Base-by-base conservation (phyloP, 805 yeast genomes). In the Schwanniomyces vanrijiae region DNA sequence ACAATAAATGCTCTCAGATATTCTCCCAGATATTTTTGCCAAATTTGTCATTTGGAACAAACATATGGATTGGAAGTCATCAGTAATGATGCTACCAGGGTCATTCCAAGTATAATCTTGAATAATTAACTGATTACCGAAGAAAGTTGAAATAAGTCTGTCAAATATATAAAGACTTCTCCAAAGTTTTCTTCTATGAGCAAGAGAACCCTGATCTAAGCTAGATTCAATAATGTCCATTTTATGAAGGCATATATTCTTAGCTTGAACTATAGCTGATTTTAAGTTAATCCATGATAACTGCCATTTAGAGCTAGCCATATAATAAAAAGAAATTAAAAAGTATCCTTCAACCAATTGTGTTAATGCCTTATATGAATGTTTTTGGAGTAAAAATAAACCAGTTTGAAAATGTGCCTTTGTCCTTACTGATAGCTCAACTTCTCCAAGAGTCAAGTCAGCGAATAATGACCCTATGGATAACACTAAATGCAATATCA, bases 241-340 rank as follows among this genome's bases (percentile, higher is more conserved):
- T 42, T 76, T 55, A 51, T 73, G 71, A 31, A 74, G 50, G 0
- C 80, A 79, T 43, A 75, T 55, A 0, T 75, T 54, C 21, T 69
- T 74, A 0, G 77, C 77, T 51, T 66, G 61, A 20, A 73, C 57
- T n/a, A 76, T 71, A 1, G 77, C 73, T 18, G 54, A 49, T 8
- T 78, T 77, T 19, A 76, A 52, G 50, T 65, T 66, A 10, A 74
- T 60, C 80, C 80, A 76, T 5, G 79, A 72, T 0, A 73, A 59
- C 41, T 65, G 65, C 46, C 73, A 63, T 43, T 66, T 68, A 6
- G 75, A 69, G 14, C 61, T 64, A 29, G 64, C 56, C 43, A 71
- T 75, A 47, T 75, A 68, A 52, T 63, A 74, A 52, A 74, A 65
- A 51, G 64, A 72, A 29, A 68, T 58, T 20, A 77, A 51, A 25